phyloP scores from a whole-genome alignment of 225 moss, liverwort and hornwort species.

The Ulota crispa region DNA sequence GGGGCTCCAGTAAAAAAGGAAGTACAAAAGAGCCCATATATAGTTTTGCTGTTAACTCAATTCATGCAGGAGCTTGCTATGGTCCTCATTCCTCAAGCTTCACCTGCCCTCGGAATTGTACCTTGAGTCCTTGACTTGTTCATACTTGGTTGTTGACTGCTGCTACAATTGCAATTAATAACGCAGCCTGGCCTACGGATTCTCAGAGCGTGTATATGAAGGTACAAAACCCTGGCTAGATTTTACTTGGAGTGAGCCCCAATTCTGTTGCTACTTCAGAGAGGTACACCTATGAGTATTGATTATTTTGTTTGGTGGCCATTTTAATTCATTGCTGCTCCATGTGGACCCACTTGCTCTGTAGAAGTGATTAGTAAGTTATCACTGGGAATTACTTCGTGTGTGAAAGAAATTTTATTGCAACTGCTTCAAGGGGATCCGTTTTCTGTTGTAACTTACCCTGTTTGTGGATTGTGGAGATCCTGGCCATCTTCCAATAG shows the following conservation, averaged over 20 bases:
- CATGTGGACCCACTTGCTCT: conserved; percentile 9
- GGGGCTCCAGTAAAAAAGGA: neutral
- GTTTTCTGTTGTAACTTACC: neutral
- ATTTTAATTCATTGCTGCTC: conserved; percentile 10
- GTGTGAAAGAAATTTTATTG: neutral
- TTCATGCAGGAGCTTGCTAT: neutral
- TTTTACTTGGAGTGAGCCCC: conserved; percentile 24
- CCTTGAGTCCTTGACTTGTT: neutral
- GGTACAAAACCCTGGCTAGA: conserved; percentile 18
- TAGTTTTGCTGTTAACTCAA: neutral
- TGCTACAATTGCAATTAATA: conserved; percentile 21
- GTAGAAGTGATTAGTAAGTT: neutral
- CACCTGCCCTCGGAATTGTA: neutral
- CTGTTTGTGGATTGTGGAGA: neutral
- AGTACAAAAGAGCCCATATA: too few relatives aligned
- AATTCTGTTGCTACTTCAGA: conserved; percentile 6
- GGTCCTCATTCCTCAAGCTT: neutral
- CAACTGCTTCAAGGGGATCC: neutral
- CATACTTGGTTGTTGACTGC: neutral
- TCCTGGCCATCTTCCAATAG: neutral
- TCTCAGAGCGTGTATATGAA: conserved; percentile 13
- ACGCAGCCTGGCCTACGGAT: neutral
- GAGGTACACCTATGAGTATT: neutral
- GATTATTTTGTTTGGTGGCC: conserved; percentile 9
- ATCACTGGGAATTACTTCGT: conserved; percentile 10